A percentile compares a stretch with the other conserved stretches of the same genome.
Evolutionary conservation across 192 early-diverging fungal species (phyloP).

Genomic region (Phlyctochytrium planicorne): DNA sequence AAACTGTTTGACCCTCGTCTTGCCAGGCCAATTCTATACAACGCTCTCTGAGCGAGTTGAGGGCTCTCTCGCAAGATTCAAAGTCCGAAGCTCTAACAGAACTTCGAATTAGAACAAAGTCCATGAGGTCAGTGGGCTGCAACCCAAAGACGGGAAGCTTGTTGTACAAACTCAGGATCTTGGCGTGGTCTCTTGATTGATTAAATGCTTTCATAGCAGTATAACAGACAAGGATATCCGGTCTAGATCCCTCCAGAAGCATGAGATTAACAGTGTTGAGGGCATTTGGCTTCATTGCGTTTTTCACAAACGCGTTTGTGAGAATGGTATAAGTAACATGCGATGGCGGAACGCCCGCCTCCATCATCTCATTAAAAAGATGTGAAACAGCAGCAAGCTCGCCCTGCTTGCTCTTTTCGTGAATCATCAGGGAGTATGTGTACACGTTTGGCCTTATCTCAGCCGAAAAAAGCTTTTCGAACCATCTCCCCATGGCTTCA

Average conservation of each 20-base stretch:
- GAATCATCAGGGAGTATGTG: constrained; percentile 25
- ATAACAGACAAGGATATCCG: background rate
- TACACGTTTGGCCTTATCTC: constrained; percentile 25
- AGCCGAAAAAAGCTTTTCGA: constrained; percentile 25
- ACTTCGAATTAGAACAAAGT: background rate
- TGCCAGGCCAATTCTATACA: too few species aligned
- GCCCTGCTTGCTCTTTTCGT: constrained; percentile 20
- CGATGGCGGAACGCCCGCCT: constrained; percentile 12
- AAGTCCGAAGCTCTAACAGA: background rate
- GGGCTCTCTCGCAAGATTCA: too few species aligned
- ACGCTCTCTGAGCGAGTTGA: too few species aligned
- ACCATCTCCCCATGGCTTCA: constrained; percentile 29
- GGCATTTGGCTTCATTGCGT: background rate
- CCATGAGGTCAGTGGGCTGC: background rate
- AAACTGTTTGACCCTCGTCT: too few species aligned
- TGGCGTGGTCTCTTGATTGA: background rate
- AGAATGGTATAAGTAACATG: constrained; percentile 24
- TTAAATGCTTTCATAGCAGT: background rate
- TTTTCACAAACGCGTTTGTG: constrained; percentile 4
- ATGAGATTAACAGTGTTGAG: background rate
- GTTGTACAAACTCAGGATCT: background rate
- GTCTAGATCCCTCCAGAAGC: background rate
- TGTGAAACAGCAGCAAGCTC: constrained; percentile 18
- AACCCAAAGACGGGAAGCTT: background rate
- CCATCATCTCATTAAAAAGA: constrained; percentile 23